Evolutionary conservation across 352 stramenopile species (phyloP), one percentile per base, ranked within the genome.

Genomic region (Blastocystis sp.): DNA sequence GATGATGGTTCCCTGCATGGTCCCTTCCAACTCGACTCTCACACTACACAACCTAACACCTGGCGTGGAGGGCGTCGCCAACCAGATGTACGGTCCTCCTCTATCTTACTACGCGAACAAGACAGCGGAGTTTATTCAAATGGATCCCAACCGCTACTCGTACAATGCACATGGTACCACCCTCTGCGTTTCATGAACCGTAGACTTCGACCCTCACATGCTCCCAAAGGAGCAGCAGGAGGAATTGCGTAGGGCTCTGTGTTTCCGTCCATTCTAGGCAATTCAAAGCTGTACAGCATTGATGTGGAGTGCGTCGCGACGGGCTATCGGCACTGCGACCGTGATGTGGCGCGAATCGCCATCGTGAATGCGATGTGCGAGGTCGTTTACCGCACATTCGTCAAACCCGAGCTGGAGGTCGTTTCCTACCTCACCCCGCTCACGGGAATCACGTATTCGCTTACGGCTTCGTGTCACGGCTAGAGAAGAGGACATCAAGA

Each of bases 301-400:
- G 82, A 89, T 48, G 82, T 89, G 19, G 82, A 89, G 59, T 89
- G 82, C 71, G 82, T 86, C 19, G 82, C 82, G 19, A 84, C 67
- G 0, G 67, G 67, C 43, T 61, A 70, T 19, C 52, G 70, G 10
- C 82, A 89, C 62, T 87, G 71, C 61, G 66, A 62, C 45, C 38
- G 82, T 34, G 48, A 78, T 71, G 69, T 89, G 14, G 67, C 56
- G 2, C 69, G 70, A 11, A 60, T 89, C 41, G 52, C 67, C 2
- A 67, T 89, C 10, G 82, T 89, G 5, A 74, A 86, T 69, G 10
- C 67, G 40, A 65, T 61, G 66, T 48, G 82, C 17, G 34, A 76
- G 23, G 19, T 62, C 7, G 40, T 89, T 21, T 82, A 62, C 17
- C 74, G 70, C 65, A 21, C 38, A 1, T 89, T 78, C 19, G 71